phyloP scores from a whole-genome alignment of 2,329 filamentous ascomycete species.

The Microcyclospora pomicola region DNA sequence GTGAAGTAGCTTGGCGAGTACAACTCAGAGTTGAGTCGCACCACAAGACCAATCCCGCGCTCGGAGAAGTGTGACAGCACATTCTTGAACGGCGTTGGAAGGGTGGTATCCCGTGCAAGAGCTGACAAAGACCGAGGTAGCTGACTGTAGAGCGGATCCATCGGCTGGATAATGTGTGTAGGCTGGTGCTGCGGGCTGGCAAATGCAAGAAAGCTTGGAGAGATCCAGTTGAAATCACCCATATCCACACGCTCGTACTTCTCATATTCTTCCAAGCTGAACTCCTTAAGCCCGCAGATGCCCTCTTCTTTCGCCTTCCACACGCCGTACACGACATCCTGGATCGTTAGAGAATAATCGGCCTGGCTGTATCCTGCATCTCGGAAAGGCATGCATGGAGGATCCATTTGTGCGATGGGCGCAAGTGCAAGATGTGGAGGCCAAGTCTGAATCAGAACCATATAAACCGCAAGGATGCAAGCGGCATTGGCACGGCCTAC shows the following conservation, averaged over 20 bases:
- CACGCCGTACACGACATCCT: slow-evolving; percentile 95
- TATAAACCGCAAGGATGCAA: slow-evolving; percentile 91
- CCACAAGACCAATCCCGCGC: slow-evolving; percentile 80
- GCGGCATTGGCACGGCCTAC: slow-evolving; percentile 81
- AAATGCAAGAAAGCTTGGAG: slow-evolving; percentile 87
- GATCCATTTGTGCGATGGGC: slow-evolving; percentile 91
- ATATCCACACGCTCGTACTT: slow-evolving; percentile 90
- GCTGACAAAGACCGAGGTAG: slow-evolving; percentile 65
- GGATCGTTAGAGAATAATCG: slow-evolving; percentile 87
- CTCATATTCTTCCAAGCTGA: slow-evolving; percentile 95
- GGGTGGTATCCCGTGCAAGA: slow-evolving; percentile 49
- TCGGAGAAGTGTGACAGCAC: slow-evolving; percentile 80
- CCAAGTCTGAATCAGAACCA: slow-evolving; percentile 97
- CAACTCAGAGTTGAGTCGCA: slow-evolving; percentile 85
- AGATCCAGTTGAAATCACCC: slow-evolving; percentile 99
- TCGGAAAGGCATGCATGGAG: slow-evolving; percentile 95
- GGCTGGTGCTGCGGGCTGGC: slow-evolving; percentile 82
- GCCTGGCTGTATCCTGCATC: slow-evolving; percentile 98
- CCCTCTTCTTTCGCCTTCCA: slow-evolving; percentile 98
- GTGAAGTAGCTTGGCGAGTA: slow-evolving; percentile 98
- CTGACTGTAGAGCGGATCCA: slow-evolving; percentile 57
- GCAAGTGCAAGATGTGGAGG: slow-evolving; percentile 88
- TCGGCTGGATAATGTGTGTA: slow-evolving; percentile 55
- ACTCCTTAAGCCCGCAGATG: slow-evolving; percentile 80
- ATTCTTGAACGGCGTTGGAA: slow-evolving; percentile 88